Percentiles rank a stretch among this genome's conserved stretches.
These are phyloP conservation scores for Sporothrix pseudoabietina DNA, from an alignment of 2,329 filamentous ascomycete genomes.

Conservation along the genomic window DNA sequence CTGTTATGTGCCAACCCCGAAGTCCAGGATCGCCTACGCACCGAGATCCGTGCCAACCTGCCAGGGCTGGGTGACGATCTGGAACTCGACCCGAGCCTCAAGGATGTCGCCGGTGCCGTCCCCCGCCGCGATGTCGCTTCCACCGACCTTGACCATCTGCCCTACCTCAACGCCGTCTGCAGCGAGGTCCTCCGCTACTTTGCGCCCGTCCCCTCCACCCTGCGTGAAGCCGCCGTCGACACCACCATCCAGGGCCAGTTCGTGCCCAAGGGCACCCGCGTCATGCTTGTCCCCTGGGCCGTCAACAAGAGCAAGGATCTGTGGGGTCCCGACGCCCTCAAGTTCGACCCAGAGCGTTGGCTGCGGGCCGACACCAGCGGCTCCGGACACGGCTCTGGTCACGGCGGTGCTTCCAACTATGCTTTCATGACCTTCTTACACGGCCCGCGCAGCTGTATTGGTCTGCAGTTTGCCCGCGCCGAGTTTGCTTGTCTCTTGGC, in stretches of 20 bases:
- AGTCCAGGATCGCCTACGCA: slow-evolving; percentile 66
- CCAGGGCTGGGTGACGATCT: slow-evolving; percentile 49
- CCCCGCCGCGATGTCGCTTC: slow-evolving; percentile 42
- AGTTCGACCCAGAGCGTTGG: slow-evolving; percentile 82
- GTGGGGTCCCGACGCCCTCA: slow-evolving; percentile 74
- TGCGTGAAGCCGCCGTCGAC: slow-evolving; percentile 65
- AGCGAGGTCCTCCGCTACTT: slow-evolving; percentile 75
- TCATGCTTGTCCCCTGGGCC: slow-evolving; percentile 67
- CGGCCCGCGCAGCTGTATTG: slow-evolving; percentile 84
- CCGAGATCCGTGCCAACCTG: slow-evolving; percentile 65
- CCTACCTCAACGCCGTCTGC: slow-evolving; percentile 78
- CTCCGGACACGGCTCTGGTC: slow-evolving; percentile 45
- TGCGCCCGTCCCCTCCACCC: slow-evolving; percentile 69
- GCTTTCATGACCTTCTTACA: slow-evolving; percentile 81
- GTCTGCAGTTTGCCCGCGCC: slow-evolving; percentile 74
- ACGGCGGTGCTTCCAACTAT: slow-evolving; percentile 75
- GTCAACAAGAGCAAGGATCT: slow-evolving; percentile 68
- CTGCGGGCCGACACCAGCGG: slow-evolving; percentile 48
- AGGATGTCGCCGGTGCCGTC: not conserved
- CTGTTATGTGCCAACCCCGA: slow-evolving; percentile 66
- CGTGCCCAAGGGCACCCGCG: slow-evolving; percentile 69
- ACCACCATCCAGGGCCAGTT: slow-evolving; percentile 65
- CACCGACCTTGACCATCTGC: slow-evolving; percentile 68
- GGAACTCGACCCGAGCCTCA: not conserved
- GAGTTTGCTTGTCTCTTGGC: slow-evolving; percentile 86